A percentile compares a stretch with the other conserved stretches of the same genome.
Conservation (phyloP, 495 filamentous ascomycete genomes). For the Aspergillus cristatus region DNA sequence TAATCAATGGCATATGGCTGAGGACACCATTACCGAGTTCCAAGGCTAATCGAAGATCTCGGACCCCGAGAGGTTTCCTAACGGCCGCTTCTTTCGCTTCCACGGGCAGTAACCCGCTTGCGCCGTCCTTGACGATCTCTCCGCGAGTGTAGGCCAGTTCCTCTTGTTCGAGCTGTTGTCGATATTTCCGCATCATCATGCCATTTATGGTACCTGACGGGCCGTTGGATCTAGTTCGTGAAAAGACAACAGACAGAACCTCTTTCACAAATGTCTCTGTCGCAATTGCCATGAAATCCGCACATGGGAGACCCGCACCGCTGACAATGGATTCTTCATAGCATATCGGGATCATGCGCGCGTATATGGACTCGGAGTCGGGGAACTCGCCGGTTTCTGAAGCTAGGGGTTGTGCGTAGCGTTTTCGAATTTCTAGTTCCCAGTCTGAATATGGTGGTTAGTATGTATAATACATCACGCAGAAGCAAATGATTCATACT, state of each 20-base stretch:
- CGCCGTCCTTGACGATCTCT: constrained; percentile 54
- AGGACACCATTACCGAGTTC: constrained; percentile 65
- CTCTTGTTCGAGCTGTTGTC: constrained; percentile 59
- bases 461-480: constrained; percentile 3
- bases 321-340: constrained; percentile 82
- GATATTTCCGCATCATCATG: constrained; percentile 73
- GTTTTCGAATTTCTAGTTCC: constrained; percentile 88
- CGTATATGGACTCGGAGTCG: constrained; percentile 64
- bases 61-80: constrained; percentile 60
- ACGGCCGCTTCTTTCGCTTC: constrained; percentile 61
- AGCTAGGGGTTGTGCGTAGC: constrained; percentile 77
- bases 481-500: constrained; percentile 49
- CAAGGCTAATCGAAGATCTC: constrained; percentile 68
- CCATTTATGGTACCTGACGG: constrained; percentile 58
- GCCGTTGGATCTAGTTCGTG: constrained; percentile 69
- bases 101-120: constrained; percentile 63
- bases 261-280: constrained; percentile 92
- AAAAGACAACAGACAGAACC: constrained; percentile 67
- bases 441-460: constrained; percentile 48
- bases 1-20: constrained; percentile 66
- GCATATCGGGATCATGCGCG: constrained; percentile 87
- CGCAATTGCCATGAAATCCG: constrained; percentile 81
- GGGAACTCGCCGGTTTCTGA: constrained; percentile 92
- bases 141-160: constrained; percentile 58
- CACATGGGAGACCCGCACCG: constrained; percentile 60